phyloP scores from a whole-genome alignment of 108 stramenopile genomes.

The Seminavis robusta region DNA sequence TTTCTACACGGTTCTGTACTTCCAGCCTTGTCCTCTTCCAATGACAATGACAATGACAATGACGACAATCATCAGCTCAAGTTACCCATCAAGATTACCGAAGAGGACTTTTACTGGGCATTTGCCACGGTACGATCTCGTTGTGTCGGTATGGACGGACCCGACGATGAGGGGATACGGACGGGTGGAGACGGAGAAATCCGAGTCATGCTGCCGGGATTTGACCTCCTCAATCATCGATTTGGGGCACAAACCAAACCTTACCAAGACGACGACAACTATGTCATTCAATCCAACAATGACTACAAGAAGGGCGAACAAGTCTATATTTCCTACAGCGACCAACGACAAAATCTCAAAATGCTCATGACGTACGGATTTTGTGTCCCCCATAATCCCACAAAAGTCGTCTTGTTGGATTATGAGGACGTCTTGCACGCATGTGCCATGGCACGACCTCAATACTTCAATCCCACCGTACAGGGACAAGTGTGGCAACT shows the following conservation, averaged over 20 bases:
- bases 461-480: not conserved
- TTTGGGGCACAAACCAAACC: constrained; percentile 1
- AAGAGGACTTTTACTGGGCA: constrained; percentile 9
- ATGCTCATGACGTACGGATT: constrained; percentile 8
- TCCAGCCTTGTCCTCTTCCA: not conserved
- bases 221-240: constrained; percentile 10
- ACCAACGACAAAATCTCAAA: constrained; percentile 4
- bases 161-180: not conserved
- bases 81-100: not conserved
- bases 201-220: constrained; percentile 4
- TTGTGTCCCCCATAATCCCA: constrained; percentile 3
- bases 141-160: not conserved
- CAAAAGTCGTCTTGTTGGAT: constrained; percentile 4
- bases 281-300: not conserved
- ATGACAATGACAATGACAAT: not conserved
- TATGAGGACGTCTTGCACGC: constrained; percentile 1
- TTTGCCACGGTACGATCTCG: constrained; percentile 6
- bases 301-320: constrained; percentile 4
- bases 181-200: not conserved
- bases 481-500: not conserved
- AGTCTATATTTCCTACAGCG: constrained; percentile 7
- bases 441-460: not conserved
- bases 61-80: not conserved
- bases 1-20: not conserved
- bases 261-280: not conserved